Conservation (phyloP, 768 basidiomycete genomes). For the Termitomyces sp. region DNA sequence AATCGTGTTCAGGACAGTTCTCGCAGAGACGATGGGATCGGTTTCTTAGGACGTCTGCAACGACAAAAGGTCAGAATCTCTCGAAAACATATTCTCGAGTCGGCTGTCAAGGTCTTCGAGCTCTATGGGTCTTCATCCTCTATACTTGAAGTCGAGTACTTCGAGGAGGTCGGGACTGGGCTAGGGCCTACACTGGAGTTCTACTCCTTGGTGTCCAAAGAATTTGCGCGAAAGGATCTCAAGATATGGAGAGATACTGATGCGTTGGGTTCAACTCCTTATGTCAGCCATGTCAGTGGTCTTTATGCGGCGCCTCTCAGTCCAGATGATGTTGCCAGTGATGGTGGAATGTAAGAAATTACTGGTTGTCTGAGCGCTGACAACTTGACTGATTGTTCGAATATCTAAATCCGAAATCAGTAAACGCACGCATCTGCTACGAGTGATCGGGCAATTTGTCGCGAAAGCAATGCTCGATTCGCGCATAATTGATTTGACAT, state of each 20-base stretch:
- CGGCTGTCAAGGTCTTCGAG: slow-evolving; percentile 94
- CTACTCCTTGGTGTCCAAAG: slow-evolving; percentile 94
- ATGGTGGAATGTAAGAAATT: slow-evolving; percentile 65
- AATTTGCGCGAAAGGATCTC: slow-evolving; percentile 84
- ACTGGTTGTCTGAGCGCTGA: neutral
- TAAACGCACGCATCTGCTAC: slow-evolving; percentile 81
- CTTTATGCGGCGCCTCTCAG: slow-evolving; percentile 85
- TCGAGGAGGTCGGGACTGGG: slow-evolving; percentile 97
- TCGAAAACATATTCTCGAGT: slow-evolving; percentile 90
- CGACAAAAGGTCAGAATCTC: slow-evolving; percentile 97
- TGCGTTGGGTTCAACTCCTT: slow-evolving; percentile 46
- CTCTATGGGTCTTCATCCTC: slow-evolving; percentile 93
- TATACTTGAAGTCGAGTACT: slow-evolving; percentile 96
- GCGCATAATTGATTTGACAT: slow-evolving; percentile 91
- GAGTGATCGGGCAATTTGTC: slow-evolving; percentile 91
- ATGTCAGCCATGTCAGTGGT: slow-evolving; percentile 82
- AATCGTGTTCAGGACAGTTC: slow-evolving; percentile 70
- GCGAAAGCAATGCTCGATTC: slow-evolving; percentile 97
- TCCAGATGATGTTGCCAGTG: slow-evolving; percentile 60
- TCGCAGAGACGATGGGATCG: slow-evolving; percentile 85
- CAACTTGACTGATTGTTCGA: neutral
- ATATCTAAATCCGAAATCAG: slow-evolving; percentile 27
- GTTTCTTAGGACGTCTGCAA: slow-evolving; percentile 87
- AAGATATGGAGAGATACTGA: slow-evolving; percentile 93
- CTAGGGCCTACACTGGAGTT: slow-evolving; percentile 97